These are phyloP conservation scores for Typha latifolia DNA, from an alignment of 176 grass and related monocot genomes.

Conservation along the genomic window DNA sequence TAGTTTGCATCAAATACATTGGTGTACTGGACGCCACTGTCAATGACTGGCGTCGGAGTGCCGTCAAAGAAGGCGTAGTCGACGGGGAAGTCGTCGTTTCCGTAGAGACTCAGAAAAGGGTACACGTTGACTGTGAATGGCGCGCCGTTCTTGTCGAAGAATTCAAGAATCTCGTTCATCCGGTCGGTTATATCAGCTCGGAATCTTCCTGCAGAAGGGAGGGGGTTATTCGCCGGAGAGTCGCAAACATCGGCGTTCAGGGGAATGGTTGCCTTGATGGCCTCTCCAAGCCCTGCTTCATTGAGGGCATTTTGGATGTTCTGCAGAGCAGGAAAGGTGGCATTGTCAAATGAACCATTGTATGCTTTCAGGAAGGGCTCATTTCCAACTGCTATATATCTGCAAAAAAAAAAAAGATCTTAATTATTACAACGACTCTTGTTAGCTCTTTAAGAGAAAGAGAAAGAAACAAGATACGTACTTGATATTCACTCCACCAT, in stretches of 20 bases:
- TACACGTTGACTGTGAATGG: conserved; percentile 87
- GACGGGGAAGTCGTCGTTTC: conserved; percentile 42
- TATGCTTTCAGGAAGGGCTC: conserved; percentile 68
- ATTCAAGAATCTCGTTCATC: conserved; percentile 66
- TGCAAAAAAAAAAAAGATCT: conserved; percentile 7
- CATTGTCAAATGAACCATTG: conserved; percentile 67
- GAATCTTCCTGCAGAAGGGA: conserved; percentile 61
- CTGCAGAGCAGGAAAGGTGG: conserved; percentile 60
- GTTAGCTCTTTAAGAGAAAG: background rate
- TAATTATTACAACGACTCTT: no score
- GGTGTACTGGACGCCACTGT: conserved; percentile 48
- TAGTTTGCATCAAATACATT: conserved; percentile 90
- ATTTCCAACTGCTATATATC: conserved; percentile 85
- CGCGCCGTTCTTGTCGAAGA: conserved; percentile 57
- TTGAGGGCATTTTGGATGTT: conserved; percentile 71
- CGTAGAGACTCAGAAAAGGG: conserved; percentile 73
- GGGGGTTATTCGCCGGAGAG: conserved; percentile 1
- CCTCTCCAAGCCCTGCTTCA: conserved; percentile 47
- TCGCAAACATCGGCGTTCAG: conserved; percentile 78
- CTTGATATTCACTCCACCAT: conserved; percentile 67
- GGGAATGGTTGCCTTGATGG: conserved; percentile 62
- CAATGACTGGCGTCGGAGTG: conserved; percentile 33
- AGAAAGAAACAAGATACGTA: conserved; percentile 1
- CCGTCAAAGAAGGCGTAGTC: conserved; percentile 85
- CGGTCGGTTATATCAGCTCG: conserved; percentile 32